Conservation (phyloP, 139 green algal species). For the Tetraselmis striata region DNA sequence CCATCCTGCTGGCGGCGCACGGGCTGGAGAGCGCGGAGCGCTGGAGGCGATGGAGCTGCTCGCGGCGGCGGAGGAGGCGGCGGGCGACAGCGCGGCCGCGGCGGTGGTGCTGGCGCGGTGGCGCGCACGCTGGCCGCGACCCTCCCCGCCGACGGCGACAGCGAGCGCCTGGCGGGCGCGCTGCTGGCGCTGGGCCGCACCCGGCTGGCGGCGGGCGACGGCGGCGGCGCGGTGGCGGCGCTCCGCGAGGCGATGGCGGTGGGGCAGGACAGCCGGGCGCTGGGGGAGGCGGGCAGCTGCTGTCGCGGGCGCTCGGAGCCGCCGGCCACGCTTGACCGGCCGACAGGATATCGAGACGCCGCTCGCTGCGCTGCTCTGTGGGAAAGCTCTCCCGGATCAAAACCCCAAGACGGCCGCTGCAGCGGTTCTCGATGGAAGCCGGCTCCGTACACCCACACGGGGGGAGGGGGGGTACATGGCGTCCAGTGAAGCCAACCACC, state of each 20-base stretch:
- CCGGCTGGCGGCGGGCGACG: neutral
- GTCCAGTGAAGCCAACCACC: too few species aligned
- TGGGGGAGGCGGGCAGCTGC: too few species aligned
- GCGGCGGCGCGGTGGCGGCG: neutral
- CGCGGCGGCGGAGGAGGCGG: neutral
- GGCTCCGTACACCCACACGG: too few species aligned
- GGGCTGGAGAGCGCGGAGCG: neutral
- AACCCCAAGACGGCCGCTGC: too few species aligned
- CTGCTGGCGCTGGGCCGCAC: neutral
- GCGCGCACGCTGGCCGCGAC: neutral
- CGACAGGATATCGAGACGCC: too few species aligned
- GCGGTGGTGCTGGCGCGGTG: neutral
- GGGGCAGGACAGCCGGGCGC: too few species aligned
- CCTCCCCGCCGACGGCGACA: neutral
- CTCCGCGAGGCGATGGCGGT: neutral
- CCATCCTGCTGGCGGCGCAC: neutral
- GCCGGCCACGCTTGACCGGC: too few species aligned
- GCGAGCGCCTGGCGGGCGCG: neutral
- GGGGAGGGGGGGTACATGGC: too few species aligned
- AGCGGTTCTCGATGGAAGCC: too few species aligned
- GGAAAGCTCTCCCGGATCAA: too few species aligned
- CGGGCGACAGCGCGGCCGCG: neutral
- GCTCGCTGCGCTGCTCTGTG: too few species aligned
- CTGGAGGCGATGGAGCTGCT: neutral
- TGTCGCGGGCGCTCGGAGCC: too few species aligned